Evolutionary conservation across 768 basidiomycete species (phyloP).

Genomic region (Lepiota subincarnata): DNA sequence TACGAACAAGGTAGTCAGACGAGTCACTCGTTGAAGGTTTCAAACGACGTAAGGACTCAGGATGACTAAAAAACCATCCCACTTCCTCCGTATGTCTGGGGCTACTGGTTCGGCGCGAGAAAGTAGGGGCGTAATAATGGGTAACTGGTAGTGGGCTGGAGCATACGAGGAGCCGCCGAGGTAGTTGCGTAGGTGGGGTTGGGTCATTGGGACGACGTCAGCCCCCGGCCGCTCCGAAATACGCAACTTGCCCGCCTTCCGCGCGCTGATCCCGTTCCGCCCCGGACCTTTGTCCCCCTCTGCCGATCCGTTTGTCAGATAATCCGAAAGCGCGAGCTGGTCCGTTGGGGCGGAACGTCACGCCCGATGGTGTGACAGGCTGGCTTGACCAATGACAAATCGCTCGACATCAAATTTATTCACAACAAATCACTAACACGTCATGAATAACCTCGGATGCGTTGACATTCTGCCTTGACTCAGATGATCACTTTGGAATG

Average conservation of each 20-base stretch:
- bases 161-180: too few relatives aligned
- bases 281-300: not conserved
- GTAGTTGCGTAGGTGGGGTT: too few relatives aligned
- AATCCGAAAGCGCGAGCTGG: slow-evolving; percentile 4
- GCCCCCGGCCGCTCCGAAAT: not conserved
- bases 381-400: slow-evolving; percentile 4
- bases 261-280: slow-evolving; percentile 6
- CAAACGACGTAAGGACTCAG: too few relatives aligned
- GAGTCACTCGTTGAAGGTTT: too few relatives aligned
- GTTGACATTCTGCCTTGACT: too few relatives aligned
- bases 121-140: too few relatives aligned
- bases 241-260: not conserved
- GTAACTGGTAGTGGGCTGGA: too few relatives aligned
- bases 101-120: too few relatives aligned
- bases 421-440: not conserved
- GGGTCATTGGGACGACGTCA: not conserved
- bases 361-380: slow-evolving; percentile 2
- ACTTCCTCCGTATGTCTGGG: too few relatives aligned
- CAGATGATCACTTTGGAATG: too few relatives aligned
- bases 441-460: not conserved
- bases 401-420: not conserved
- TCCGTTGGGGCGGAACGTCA: not conserved
- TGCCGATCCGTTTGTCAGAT: slow-evolving; percentile 7
- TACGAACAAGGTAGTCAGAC: too few relatives aligned
- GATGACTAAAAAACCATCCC: too few relatives aligned